Percentiles rank a stretch among this genome's conserved stretches.
Conservation (phyloP, 2,329 filamentous ascomycete species). For the Plenodomus tracheiphilus region DNA sequence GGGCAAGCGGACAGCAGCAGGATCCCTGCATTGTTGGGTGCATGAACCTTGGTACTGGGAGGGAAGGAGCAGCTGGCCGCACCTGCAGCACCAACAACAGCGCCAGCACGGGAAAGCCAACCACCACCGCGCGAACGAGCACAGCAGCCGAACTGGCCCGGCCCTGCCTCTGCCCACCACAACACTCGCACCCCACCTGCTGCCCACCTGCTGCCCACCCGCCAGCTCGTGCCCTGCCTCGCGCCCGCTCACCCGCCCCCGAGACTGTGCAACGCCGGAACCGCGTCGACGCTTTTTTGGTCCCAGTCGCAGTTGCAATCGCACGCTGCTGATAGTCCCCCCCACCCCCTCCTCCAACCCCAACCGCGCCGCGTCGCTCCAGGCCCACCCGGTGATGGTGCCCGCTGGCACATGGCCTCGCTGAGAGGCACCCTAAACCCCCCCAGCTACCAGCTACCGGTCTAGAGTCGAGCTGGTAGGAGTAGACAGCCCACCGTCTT, state of each 20-base stretch:
- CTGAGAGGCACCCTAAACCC: slow-evolving; percentile 32
- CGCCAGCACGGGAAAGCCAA: too few species aligned
- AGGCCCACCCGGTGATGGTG: slow-evolving; percentile 27
- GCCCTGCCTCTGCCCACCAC: neutral
- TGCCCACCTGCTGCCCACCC: neutral
- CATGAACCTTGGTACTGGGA: slow-evolving; percentile 16
- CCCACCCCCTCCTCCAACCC: neutral
- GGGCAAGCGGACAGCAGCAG: slow-evolving; percentile 10
- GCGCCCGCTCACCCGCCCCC: slow-evolving; percentile 12
- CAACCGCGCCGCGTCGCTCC: slow-evolving; percentile 5
- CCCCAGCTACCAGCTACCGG: slow-evolving; percentile 4
- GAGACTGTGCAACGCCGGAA: slow-evolving; percentile 29
- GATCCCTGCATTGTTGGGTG: slow-evolving; percentile 5
- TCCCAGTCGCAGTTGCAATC: slow-evolving; percentile 1
- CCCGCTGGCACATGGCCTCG: slow-evolving; percentile 34
- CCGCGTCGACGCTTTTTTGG: slow-evolving; percentile 13
- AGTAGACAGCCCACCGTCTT: slow-evolving; percentile 20
- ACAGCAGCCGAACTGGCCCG: neutral
- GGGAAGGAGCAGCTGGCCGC: too few species aligned
- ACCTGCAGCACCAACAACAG: too few species aligned
- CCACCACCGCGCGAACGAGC: neutral
- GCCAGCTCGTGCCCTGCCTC: slow-evolving; percentile 2
- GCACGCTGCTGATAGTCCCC: slow-evolving; percentile 3
- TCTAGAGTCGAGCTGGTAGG: slow-evolving; percentile 6
- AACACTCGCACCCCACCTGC: neutral